phyloP scores from a whole-genome alignment of 2,329 filamentous ascomycete species.

The Venturia oleaginea region DNA sequence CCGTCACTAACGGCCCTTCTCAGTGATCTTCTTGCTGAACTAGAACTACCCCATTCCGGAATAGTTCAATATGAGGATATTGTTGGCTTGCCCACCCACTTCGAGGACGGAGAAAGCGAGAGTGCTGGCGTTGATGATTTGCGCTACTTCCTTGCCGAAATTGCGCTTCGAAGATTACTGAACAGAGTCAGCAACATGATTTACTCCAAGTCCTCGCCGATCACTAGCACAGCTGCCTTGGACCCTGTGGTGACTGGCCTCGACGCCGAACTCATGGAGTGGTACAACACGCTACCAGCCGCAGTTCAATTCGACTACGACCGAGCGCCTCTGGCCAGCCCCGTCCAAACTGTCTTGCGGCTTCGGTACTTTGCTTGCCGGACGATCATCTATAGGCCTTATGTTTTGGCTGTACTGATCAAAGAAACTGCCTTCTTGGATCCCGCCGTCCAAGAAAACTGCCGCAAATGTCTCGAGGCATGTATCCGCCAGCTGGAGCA shows the following conservation, averaged over 20 bases:
- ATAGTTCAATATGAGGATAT: conserved; percentile 76
- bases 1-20: conserved; percentile 4
- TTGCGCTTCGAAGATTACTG: conserved; percentile 65
- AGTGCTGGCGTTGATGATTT: conserved; percentile 64
- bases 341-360: conserved; percentile 69
- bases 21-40: conserved; percentile 62
- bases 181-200: conserved; percentile 73
- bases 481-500: conserved; percentile 72
- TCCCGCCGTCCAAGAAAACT: conserved; percentile 64
- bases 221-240: conserved; percentile 58
- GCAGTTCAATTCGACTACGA: conserved; percentile 63
- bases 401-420: conserved; percentile 70
- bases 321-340: conserved; percentile 56
- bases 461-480: conserved; percentile 72
- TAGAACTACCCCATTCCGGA: conserved; percentile 74
- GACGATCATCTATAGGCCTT: conserved; percentile 78
- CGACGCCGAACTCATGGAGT: conserved; percentile 74
- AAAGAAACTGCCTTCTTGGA: conserved; percentile 66
- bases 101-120: conserved; percentile 59
- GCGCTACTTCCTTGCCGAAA: conserved; percentile 81
- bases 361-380: conserved; percentile 77
- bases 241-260: conserved; percentile 72
- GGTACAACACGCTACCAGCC: conserved; percentile 70
- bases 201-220: conserved; percentile 59
- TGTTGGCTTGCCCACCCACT: conserved; percentile 68